A percentile compares a stretch with the other conserved stretches of the same genome.
Conservation (phyloP, 2,329 filamentous ascomycete species). For the Pestalotiopsis sp. region DNA sequence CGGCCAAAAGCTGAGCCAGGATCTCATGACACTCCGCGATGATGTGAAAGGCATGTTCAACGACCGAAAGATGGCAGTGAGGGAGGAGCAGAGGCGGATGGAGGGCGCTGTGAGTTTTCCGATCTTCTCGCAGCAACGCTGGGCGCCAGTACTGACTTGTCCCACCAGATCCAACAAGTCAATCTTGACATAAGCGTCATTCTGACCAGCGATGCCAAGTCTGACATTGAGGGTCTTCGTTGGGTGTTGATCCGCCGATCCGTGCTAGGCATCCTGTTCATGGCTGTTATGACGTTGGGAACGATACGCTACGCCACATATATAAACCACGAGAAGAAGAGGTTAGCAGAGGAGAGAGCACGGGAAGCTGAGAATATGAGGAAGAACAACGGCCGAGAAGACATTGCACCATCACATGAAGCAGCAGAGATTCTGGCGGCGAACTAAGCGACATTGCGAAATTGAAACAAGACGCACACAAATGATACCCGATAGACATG, state of each 20-base stretch:
- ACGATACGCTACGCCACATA: constrained; percentile 63
- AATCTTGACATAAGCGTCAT: constrained; percentile 95
- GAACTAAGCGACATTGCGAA: constrained; percentile 36
- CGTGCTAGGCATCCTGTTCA: constrained; percentile 64
- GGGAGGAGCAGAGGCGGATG: constrained; percentile 81
- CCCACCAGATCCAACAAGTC: constrained; percentile 76
- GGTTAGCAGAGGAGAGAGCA: constrained; percentile 43
- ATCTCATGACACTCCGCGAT: constrained; percentile 79
- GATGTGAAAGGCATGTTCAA: constrained; percentile 96
- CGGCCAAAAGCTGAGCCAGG: constrained; percentile 80
- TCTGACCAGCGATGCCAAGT: constrained; percentile 86
- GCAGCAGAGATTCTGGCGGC: constrained; percentile 60
- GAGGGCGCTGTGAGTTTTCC: constrained; percentile 68
- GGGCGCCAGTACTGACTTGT: not conserved
- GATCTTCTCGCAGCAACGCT: not conserved
- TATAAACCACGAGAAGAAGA: constrained; percentile 49
- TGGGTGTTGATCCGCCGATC: constrained; percentile 76
- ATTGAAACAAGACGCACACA: constrained; percentile 8
- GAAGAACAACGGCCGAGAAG: constrained; percentile 44
- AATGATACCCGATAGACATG: constrained; percentile 26
- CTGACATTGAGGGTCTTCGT: constrained; percentile 85
- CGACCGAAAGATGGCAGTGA: constrained; percentile 88
- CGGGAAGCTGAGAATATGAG: constrained; percentile 43
- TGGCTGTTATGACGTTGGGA: constrained; percentile 61
- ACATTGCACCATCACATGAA: constrained; percentile 48